Evolutionary conservation across 208 protist species (phyloP).

Genomic region (Leishmania martiniquensis): DNA sequence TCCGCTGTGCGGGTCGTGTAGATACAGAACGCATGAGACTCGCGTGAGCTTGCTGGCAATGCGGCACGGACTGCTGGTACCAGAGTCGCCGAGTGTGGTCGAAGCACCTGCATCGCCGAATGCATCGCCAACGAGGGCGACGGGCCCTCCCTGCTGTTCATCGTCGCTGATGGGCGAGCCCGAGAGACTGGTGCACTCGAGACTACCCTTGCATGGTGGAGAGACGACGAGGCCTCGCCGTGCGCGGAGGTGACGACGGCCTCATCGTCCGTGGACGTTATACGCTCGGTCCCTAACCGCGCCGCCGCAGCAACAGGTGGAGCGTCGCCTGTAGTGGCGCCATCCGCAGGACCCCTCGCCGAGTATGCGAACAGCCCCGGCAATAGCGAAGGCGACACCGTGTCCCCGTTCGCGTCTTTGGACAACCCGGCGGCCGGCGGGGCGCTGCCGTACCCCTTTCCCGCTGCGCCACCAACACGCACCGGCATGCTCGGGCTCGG

Average conservation of each 20-base stretch:
- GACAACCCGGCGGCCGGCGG: not conserved
- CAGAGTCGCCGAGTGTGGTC: not conserved
- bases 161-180: not conserved
- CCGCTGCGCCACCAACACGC: not conserved
- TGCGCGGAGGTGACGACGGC: no score
- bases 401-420: not conserved
- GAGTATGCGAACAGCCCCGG: not conserved
- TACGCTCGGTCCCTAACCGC: not conserved
- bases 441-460: slow-evolving; percentile 22
- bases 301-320: not conserved
- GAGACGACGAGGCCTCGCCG: not conserved
- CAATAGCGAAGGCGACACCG: not conserved
- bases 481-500: slow-evolving; percentile 7
- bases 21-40: slow-evolving; percentile 10
- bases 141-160: not conserved
- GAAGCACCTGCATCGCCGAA: not conserved
- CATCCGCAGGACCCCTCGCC: not conserved
- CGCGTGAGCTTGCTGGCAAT: not conserved
- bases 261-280: not conserved
- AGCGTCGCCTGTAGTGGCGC: not conserved
- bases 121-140: not conserved
- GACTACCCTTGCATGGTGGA: not conserved
- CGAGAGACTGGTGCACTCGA: not conserved
- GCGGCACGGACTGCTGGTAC: no score
- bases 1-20: slow-evolving; percentile 14